Conservation (phyloP, 2,329 filamentous ascomycete genomes). For the Trichoderma polysporum region DNA sequence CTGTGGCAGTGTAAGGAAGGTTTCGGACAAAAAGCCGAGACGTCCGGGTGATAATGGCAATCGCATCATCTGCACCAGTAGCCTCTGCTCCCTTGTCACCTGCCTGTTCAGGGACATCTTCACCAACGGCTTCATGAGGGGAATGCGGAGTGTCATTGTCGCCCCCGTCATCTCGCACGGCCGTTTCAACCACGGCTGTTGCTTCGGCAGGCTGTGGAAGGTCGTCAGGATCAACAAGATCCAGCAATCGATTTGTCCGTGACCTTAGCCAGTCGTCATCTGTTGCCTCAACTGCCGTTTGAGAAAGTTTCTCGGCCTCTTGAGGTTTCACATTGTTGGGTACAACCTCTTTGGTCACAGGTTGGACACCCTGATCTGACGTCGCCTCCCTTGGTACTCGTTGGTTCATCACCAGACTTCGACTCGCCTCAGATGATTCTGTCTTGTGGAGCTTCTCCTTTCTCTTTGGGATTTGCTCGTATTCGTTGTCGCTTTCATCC, state of each 20-base stretch:
- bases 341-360: conserved; percentile 17
- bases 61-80: conserved; percentile 29
- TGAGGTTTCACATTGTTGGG: conserved; percentile 26
- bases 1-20: conserved; percentile 74
- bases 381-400: conserved; percentile 21
- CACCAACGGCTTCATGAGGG: conserved; percentile 27
- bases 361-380: not conserved
- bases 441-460: conserved; percentile 46
- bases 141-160: conserved; percentile 30
- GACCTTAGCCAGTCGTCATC: conserved; percentile 92
- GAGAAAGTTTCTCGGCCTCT: conserved; percentile 27
- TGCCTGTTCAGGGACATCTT: conserved; percentile 28
- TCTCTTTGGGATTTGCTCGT: conserved; percentile 63
- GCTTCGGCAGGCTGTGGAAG: conserved; percentile 29
- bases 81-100: conserved; percentile 34
- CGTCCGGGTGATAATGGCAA: conserved; percentile 67
- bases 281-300: conserved; percentile 49
- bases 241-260: conserved; percentile 80
- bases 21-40: conserved; percentile 87
- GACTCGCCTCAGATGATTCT: conserved; percentile 29
- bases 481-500: conserved; percentile 71
- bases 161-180: conserved; percentile 25
- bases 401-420: conserved; percentile 10
- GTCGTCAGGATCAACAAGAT: conserved; percentile 76
- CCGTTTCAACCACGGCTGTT: conserved; percentile 9